Base-by-base conservation (phyloP, 257 asterid species). In the Parsonsia alboflavescens region DNA sequence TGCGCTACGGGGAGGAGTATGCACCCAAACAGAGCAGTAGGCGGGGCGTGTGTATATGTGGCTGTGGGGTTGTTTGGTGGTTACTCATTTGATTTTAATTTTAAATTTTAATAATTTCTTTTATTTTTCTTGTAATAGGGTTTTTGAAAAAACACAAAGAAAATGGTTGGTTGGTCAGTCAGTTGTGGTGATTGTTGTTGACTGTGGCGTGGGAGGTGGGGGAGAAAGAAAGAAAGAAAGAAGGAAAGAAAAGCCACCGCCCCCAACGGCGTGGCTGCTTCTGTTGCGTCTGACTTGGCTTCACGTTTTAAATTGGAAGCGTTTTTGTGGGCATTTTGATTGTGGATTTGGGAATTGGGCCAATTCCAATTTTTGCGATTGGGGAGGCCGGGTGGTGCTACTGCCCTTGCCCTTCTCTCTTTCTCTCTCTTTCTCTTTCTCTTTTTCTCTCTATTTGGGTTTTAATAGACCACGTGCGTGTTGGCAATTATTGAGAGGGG, bases 1-100 rank as follows among this genome's bases (percentile, higher is more conserved):
- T 92, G 93, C 85, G 92, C 97, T 78, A 72, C 7, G 82, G 82
- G 84, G 68, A 77, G 81, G 79, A 88, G 80, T 85, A 85, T 85
- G 88, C 89, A 73, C 70, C 57, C 56, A 17, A 6, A n/a, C 54
- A 42, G 9, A 22, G n/a, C 53, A 68, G 73, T 26, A 21, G 57
- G 22, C 57, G 42, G 57, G 22, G 7, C n/a, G 21, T 3, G 15
- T 7, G 39, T 42, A n/a, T n/a, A n/a, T n/a, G 36, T 7, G 26
- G 63, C 53, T 7, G 22, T 22, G 22, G 44, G 53, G 52, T 73
- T n/a, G 44, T 41, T 41, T 10, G 11, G 10, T 53, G 64, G 53
- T 58, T 11, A 41, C 26, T 71, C 2, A 50, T 16, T 71, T 71
- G 10, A 42, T 15, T 46, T 17, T 5, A 0, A 17, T 53, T 5